A percentile compares a stretch with the other conserved stretches of the same genome.
These are phyloP conservation scores for Agaricus subrufescens DNA, from an alignment of 768 basidiomycete genomes.

Conservation along the genomic window DNA sequence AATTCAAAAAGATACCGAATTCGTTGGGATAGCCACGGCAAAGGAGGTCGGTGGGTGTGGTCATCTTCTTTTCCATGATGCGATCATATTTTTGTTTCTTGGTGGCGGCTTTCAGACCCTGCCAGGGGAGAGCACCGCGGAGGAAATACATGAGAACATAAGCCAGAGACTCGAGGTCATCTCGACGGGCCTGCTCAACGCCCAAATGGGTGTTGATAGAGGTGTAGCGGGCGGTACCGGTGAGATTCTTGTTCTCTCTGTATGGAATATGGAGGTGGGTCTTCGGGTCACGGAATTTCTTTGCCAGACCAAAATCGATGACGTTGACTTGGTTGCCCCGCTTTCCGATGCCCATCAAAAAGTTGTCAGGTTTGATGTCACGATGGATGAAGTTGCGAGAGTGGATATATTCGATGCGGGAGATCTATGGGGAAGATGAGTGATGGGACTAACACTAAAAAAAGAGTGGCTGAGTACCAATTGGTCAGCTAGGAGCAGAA, in stretches of 20 bases:
- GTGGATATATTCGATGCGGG: constrained; percentile 98
- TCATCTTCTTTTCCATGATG: constrained; percentile 99
- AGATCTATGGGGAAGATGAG: constrained; percentile 57
- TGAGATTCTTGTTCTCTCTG: constrained; percentile 99
- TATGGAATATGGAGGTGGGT: constrained; percentile 99
- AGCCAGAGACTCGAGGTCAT: constrained; percentile 96
- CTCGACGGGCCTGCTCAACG: constrained; percentile 96
- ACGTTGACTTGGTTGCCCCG: constrained; percentile 99
- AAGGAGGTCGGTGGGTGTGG: constrained; percentile 91
- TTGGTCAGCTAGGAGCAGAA: constrained; percentile 94
- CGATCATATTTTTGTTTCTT: constrained; percentile 99
- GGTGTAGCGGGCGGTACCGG: constrained; percentile 97
- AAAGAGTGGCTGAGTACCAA: constrained; percentile 45
- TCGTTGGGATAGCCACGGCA: constrained; percentile 99
- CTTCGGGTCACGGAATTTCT: constrained; percentile 99
- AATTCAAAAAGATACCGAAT: constrained; percentile 98
- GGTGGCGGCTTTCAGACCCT: constrained; percentile 98
- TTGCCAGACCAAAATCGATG: constrained; percentile 96
- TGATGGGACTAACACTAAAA: constrained; percentile 16
- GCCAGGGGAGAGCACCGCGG: constrained; percentile 96
- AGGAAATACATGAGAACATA: constrained; percentile 99
- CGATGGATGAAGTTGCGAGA: constrained; percentile 97
- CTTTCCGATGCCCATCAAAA: constrained; percentile 99
- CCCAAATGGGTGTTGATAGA: constrained; percentile 99
- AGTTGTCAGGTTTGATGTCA: constrained; percentile 99